A percentile compares a stretch with the other conserved stretches of the same genome.
Conservation (phyloP, 495 filamentous ascomycete genomes). For the Jackrogersella minutella region DNA sequence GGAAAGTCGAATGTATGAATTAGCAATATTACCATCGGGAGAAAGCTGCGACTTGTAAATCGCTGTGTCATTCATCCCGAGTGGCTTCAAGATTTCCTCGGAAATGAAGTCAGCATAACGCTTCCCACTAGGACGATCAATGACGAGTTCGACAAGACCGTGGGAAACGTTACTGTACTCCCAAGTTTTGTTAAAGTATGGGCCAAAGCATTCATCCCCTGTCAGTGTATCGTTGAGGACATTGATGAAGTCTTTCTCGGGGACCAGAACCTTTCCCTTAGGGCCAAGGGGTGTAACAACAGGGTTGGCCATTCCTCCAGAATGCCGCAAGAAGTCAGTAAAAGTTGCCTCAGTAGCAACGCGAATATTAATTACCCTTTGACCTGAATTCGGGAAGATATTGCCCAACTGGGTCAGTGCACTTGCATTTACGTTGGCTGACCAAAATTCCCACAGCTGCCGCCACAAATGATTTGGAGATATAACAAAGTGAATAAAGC, state of each 20-base stretch:
- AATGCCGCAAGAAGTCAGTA: constrained; percentile 1
- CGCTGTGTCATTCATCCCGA: constrained; percentile 1
- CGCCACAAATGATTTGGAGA: background rate
- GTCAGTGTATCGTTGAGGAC: background rate
- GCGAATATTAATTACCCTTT: background rate
- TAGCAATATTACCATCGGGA: background rate
- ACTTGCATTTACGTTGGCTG: background rate
- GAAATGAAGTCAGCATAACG: constrained; percentile 3
- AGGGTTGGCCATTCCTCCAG: background rate
- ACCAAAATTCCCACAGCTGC: background rate
- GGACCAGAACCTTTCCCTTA: background rate
- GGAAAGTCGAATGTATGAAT: background rate
- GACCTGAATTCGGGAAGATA: background rate
- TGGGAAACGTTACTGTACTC: constrained; percentile 3
- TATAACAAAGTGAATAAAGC: background rate
- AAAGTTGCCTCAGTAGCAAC: constrained; percentile 1
- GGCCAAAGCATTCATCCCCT: background rate
- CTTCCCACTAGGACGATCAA: background rate
- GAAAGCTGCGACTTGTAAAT: background rate
- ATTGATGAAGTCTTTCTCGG: background rate
- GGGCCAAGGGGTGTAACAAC: background rate
- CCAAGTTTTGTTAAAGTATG: background rate
- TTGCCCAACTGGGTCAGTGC: background rate
- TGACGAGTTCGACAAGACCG: background rate
- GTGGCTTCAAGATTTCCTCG: background rate